Evolutionary conservation across 176 grass and related monocot species (phyloP).

Genomic region (Paspalum vaginatum): DNA sequence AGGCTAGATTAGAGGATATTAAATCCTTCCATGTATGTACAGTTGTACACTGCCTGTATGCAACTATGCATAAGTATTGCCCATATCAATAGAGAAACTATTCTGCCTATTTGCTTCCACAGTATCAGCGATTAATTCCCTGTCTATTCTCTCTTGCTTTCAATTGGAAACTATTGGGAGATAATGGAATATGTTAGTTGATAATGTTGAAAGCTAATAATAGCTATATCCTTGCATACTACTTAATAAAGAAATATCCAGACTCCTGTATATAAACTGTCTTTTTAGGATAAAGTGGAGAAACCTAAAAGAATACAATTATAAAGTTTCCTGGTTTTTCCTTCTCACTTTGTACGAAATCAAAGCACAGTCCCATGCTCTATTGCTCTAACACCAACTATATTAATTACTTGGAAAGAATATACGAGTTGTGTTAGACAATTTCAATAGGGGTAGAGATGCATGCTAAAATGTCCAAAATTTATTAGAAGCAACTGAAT

Average conservation of each 20-base stretch:
- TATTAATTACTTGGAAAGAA: slow-evolving; percentile 15
- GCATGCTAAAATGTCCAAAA: background rate
- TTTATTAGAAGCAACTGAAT: slow-evolving; percentile 14
- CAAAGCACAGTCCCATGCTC: background rate
- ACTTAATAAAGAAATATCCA: background rate
- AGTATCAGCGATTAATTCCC: too few relatives aligned
- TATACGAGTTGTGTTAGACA: background rate
- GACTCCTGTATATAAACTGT: background rate
- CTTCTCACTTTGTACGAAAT: slow-evolving; percentile 25
- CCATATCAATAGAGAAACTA: too few relatives aligned
- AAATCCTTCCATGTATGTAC: too few relatives aligned
- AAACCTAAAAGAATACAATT: too few relatives aligned
- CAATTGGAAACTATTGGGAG: slow-evolving; percentile 4
- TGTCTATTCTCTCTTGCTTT: too few relatives aligned
- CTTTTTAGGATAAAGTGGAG: background rate
- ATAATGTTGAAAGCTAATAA: background rate
- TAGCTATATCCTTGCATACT: background rate
- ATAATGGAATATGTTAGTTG: background rate
- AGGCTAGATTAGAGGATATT: too few relatives aligned
- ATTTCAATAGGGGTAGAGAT: background rate
- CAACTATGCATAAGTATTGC: too few relatives aligned
- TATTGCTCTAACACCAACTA: slow-evolving; percentile 25
- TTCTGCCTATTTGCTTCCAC: too few relatives aligned
- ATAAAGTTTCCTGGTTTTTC: background rate
- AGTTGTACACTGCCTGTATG: too few relatives aligned